Conservation (phyloP, 495 filamentous ascomycete species). For the Endocarpon pusillum region DNA sequence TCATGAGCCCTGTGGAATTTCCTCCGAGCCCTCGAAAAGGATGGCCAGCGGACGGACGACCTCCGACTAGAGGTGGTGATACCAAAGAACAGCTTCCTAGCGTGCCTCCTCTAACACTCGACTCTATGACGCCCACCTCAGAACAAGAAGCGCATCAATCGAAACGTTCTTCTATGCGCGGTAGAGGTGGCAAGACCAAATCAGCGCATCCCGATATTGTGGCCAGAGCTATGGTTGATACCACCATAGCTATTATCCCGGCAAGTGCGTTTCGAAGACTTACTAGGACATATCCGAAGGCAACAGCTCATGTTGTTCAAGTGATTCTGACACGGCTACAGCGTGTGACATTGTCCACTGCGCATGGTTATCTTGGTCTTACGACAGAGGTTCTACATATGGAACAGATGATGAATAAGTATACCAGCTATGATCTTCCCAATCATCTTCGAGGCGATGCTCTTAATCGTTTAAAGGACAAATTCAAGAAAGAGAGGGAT, state of each 20-base stretch:
- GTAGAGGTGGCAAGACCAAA: constrained; percentile 22
- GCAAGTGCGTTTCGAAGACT: constrained; percentile 86
- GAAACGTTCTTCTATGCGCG: constrained; percentile 3
- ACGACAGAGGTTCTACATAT: constrained; percentile 81
- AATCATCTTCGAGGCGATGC: constrained; percentile 79
- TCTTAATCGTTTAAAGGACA: constrained; percentile 76
- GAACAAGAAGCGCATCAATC: constrained; percentile 4
- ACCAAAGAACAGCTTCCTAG: constrained; percentile 22
- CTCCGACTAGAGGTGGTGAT: constrained; percentile 8
- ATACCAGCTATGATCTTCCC: constrained; percentile 78
- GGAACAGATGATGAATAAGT: constrained; percentile 80
- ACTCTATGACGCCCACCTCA: constrained; percentile 22
- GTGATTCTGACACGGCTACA: constrained; percentile 91
- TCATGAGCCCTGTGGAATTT: constrained; percentile 24
- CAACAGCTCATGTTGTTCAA: constrained; percentile 92
- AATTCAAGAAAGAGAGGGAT: constrained; percentile 74
- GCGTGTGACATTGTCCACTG: constrained; percentile 83
- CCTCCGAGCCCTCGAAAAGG: constrained; percentile 14
- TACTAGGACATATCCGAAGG: constrained; percentile 89
- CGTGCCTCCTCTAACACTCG: constrained; percentile 63
- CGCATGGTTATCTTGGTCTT: constrained; percentile 81
- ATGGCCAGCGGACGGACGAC: constrained; percentile 8
- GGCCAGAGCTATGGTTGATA: constrained; percentile 89
- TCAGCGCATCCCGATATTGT: constrained; percentile 96
- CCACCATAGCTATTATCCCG: constrained; percentile 94